These are phyloP conservation scores for Lipomyces sp. DNA, from an alignment of 805 yeast genomes.

Conservation along the genomic window DNA sequence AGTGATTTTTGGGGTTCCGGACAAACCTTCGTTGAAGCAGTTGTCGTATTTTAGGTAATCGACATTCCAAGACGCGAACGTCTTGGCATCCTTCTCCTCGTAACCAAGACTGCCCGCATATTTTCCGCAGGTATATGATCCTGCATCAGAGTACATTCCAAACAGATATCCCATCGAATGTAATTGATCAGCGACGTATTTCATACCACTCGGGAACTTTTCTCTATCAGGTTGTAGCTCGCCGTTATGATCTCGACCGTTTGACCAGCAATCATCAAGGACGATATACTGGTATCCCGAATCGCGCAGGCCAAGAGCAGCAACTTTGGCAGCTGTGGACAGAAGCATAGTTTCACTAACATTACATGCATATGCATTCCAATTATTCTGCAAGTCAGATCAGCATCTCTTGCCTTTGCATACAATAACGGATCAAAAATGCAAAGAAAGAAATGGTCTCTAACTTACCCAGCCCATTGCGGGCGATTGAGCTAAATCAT, in stretches of 20 bases:
- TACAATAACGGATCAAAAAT: no score
- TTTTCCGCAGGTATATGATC: constrained; percentile 46
- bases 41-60: constrained; percentile 47
- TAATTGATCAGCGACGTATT: constrained; percentile 40
- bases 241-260: constrained; percentile 37
- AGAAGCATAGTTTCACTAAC: constrained; percentile 41
- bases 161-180: constrained; percentile 42
- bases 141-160: constrained; percentile 47
- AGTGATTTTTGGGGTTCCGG: background rate
- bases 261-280: constrained; percentile 46
- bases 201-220: constrained; percentile 45
- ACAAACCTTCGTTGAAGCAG: constrained; percentile 33
- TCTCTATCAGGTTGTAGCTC: constrained; percentile 38
- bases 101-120: constrained; percentile 45
- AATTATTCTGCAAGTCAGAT: constrained; percentile 21
- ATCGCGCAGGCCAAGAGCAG: constrained; percentile 41
- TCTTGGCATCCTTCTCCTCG: constrained; percentile 43
- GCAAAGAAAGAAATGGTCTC: background rate
- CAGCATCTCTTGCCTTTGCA: no score
- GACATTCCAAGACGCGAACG: constrained; percentile 43
- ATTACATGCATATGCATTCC: constrained; percentile 44
- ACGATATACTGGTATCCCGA: constrained; percentile 44
- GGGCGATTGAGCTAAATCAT: background rate
- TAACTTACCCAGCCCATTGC: background rate
- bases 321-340: constrained; percentile 40